These are phyloP conservation scores for Macadamia tetraphylla DNA, from an alignment of 164 flowering plant species.

Conservation along the genomic window DNA sequence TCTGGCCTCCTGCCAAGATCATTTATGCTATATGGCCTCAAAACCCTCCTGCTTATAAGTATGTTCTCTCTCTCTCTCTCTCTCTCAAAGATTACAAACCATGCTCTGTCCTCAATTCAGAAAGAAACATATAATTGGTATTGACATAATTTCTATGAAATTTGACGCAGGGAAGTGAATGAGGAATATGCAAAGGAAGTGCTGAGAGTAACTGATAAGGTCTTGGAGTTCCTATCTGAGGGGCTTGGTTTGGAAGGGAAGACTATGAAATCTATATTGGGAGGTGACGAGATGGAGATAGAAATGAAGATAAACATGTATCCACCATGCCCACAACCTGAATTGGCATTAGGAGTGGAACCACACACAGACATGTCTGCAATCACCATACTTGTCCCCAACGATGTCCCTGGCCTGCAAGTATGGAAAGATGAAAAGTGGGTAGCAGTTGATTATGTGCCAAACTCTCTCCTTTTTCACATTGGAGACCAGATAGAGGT, in stretches of 20 bases:
- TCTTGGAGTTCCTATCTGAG: slow-evolving; percentile 34
- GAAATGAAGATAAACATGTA: slow-evolving; percentile 54
- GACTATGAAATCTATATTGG: slow-evolving; percentile 21
- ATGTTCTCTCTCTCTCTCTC: background rate
- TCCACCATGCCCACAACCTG: slow-evolving; percentile 61
- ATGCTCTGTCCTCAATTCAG: too few relatives aligned
- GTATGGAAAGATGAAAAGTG: slow-evolving; percentile 40
- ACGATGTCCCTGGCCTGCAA: slow-evolving; percentile 47
- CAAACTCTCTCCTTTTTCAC: slow-evolving; percentile 37
- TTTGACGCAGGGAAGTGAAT: slow-evolving; percentile 31
- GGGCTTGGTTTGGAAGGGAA: slow-evolving; percentile 39
- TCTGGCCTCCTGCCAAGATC: slow-evolving; percentile 31
- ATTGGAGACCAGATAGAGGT: slow-evolving; percentile 55
- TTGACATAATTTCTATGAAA: background rate
- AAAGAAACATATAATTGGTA: too few relatives aligned
- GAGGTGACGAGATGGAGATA: slow-evolving; percentile 30
- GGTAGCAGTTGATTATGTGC: slow-evolving; percentile 35
- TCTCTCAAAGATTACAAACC: too few relatives aligned
- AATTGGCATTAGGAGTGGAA: slow-evolving; percentile 49
- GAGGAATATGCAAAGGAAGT: slow-evolving; percentile 39
- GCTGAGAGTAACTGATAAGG: slow-evolving; percentile 19
- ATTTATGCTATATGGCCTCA: slow-evolving; percentile 34
- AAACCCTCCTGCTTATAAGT: slow-evolving; percentile 42
- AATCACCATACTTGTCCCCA: slow-evolving; percentile 40
- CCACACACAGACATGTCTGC: slow-evolving; percentile 57